These are phyloP conservation scores for Phytophthora boehmeriae DNA, from an alignment of 352 stramenopile genomes.

Conservation along the genomic window DNA sequence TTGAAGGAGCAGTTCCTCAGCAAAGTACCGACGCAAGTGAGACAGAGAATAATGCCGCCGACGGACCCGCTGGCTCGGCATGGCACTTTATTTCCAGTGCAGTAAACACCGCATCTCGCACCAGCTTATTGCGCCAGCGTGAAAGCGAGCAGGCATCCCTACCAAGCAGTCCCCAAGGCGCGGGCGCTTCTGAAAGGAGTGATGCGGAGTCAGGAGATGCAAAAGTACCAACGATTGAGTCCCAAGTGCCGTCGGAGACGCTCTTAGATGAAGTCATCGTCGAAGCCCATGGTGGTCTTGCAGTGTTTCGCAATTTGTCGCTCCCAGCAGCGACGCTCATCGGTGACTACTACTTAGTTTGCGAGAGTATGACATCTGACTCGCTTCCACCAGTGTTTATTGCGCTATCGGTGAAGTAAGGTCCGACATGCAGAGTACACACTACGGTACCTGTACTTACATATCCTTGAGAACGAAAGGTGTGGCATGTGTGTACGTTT, in stretches of 20 bases:
- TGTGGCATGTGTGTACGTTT: slow-evolving; percentile 49
- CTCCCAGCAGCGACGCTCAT: slow-evolving; percentile 34
- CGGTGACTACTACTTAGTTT: slow-evolving; percentile 51
- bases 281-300: slow-evolving; percentile 27
- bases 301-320: slow-evolving; percentile 31
- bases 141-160: no score
- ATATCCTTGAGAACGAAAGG: slow-evolving; percentile 51
- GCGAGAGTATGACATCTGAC: slow-evolving; percentile 40
- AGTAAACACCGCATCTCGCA: background rate
- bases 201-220: no score
- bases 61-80: slow-evolving; percentile 2
- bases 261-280: slow-evolving; percentile 27
- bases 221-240: background rate
- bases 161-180: no score
- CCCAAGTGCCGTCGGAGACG: slow-evolving; percentile 7
- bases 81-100: slow-evolving; percentile 32
- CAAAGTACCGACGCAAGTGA: background rate
- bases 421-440: background rate
- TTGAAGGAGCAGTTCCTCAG: slow-evolving; percentile 31
- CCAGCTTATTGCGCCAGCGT: no score
- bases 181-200: background rate
- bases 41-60: background rate
- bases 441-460: slow-evolving; percentile 2
- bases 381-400: slow-evolving; percentile 17
- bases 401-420: slow-evolving; percentile 16